Conservation (phyloP, 2,329 filamentous ascomycete genomes). For the Metarhizium humberi region DNA sequence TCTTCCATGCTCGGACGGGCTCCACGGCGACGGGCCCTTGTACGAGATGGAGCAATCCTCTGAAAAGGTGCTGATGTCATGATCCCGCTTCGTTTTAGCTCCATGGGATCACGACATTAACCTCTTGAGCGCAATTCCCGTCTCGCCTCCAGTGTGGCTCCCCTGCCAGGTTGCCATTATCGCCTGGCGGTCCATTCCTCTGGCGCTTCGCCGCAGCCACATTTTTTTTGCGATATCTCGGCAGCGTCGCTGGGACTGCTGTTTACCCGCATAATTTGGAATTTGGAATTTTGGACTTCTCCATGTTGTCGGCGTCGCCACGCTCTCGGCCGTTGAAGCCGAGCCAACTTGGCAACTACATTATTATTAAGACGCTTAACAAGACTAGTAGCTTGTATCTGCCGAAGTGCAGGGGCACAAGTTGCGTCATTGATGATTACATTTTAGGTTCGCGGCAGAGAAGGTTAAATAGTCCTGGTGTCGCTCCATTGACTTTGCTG, state of each 20-base stretch:
- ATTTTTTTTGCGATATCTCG: no score
- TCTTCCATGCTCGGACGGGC: no score
- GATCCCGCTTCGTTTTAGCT: background rate
- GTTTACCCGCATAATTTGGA: background rate
- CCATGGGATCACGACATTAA: background rate
- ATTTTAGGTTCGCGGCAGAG: background rate
- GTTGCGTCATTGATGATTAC: constrained; percentile 5
- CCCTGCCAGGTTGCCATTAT: no score
- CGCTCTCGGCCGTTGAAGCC: background rate
- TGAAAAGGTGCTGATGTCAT: background rate
- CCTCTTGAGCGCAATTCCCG: no score
- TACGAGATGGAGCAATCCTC: background rate
- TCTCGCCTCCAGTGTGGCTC: no score
- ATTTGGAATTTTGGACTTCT: background rate
- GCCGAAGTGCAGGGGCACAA: background rate
- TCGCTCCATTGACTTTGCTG: background rate
- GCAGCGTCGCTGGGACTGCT: background rate
- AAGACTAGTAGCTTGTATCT: background rate
- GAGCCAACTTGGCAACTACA: background rate
- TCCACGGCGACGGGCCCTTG: no score
- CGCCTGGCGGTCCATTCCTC: no score
- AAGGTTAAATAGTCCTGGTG: background rate
- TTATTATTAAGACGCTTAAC: background rate
- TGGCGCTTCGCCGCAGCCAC: no score
- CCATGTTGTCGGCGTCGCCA: background rate